These are phyloP conservation scores for Hordeum vulgare DNA, from an alignment of 176 grass and related monocot species.

Conservation along the genomic window DNA sequence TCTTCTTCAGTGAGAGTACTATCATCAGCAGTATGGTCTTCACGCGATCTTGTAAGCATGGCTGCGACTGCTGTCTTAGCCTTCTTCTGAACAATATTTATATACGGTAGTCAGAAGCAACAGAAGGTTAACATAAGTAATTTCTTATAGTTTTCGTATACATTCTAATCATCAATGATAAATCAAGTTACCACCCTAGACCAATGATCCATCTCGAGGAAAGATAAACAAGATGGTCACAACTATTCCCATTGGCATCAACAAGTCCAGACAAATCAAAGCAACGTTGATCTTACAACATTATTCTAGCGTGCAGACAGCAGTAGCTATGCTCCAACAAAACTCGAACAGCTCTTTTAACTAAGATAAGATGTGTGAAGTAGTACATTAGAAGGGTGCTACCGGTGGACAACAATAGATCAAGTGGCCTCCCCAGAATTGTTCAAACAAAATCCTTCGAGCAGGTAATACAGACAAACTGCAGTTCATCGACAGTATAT, in stretches of 20 bases:
- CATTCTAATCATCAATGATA: background rate
- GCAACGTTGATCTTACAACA: background rate
- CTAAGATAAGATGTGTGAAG: background rate
- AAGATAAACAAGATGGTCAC: background rate
- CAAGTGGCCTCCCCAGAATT: background rate
- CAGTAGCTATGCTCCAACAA: background rate
- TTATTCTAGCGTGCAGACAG: background rate
- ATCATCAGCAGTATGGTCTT: constrained; percentile 52
- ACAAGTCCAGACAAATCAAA: background rate
- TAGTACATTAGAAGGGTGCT: background rate
- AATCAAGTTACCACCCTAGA: background rate
- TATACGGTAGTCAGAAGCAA: background rate
- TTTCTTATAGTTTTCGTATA: background rate
- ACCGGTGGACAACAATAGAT: background rate
- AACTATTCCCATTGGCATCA: background rate
- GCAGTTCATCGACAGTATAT: background rate
- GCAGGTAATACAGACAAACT: background rate
- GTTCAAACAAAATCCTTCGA: background rate
- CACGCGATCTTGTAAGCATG: constrained; percentile 77
- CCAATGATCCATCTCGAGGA: background rate
- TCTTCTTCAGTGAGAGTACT: constrained; percentile 63
- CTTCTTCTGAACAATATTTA: constrained; percentile 50
- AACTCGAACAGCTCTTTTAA: background rate
- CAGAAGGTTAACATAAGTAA: background rate
- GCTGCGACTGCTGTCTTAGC: constrained; percentile 85